phyloP scores from a whole-genome alignment of 805 yeast genomes.

The Priceomyces carsonii region DNA sequence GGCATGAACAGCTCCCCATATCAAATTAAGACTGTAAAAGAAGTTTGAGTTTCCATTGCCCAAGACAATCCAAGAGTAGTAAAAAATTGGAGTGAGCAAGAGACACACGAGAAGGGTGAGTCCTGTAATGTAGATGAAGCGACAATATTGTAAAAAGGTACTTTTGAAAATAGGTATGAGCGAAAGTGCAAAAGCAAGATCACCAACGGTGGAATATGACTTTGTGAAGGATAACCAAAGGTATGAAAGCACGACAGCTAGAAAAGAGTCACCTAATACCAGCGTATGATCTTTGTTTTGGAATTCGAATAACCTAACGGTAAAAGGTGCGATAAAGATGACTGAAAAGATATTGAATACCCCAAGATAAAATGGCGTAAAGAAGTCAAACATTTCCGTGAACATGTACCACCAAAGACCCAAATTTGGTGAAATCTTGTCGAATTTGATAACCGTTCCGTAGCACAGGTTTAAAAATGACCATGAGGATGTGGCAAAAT shows the following conservation, averaged over 20 bases:
- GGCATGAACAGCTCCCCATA: constrained; percentile 70
- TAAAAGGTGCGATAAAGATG: constrained; percentile 69
- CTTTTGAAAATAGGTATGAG: constrained; percentile 45
- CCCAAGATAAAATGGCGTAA: constrained; percentile 77
- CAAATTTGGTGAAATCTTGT: constrained; percentile 81
- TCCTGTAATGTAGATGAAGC: constrained; percentile 45
- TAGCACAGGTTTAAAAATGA: constrained; percentile 41
- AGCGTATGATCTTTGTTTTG: constrained; percentile 1
- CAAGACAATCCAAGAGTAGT: constrained; percentile 89
- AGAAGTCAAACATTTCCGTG: constrained; percentile 91
- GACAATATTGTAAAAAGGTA: constrained; percentile 47
- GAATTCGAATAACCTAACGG: constrained; percentile 58
- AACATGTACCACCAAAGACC: constrained; percentile 99
- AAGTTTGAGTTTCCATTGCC: constrained; percentile 97
- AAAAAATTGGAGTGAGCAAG: constrained; percentile 81
- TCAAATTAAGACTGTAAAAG: constrained; percentile 90
- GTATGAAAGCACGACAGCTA: constrained; percentile 47
- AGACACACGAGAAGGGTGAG: constrained; percentile 53
- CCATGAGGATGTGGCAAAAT: constrained; percentile 29
- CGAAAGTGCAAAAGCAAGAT: constrained; percentile 51
- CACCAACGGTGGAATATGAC: constrained; percentile 85
- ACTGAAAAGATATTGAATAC: constrained; percentile 78
- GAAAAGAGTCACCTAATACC: constrained; percentile 51
- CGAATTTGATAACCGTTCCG: constrained; percentile 57
- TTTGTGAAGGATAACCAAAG: constrained; percentile 62